Percentiles rank a stretch among this genome's conserved stretches.
phyloP scores from a whole-genome alignment of 2,329 filamentous ascomycete species.

The Alternaria postmessia region DNA sequence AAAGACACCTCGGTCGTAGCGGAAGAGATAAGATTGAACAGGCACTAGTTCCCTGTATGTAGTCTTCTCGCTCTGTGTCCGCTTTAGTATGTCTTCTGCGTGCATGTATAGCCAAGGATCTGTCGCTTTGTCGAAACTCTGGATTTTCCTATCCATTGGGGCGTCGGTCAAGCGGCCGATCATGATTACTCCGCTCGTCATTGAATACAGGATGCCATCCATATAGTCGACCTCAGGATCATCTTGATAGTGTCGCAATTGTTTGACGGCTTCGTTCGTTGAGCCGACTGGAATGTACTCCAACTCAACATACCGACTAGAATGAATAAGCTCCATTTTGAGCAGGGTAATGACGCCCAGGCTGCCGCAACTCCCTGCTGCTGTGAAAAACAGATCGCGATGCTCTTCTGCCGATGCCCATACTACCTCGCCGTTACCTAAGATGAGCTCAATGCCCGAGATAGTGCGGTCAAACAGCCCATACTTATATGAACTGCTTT shows the following conservation, averaged over 20 bases:
- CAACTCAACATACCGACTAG: conserved; percentile 66
- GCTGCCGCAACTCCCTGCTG: conserved; percentile 67
- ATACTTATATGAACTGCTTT: conserved; percentile 71
- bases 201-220: conserved; percentile 72
- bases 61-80: conserved; percentile 8
- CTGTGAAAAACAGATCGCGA: conserved; percentile 66
- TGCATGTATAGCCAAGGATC: conserved; percentile 82
- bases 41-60: conserved; percentile 54
- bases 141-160: conserved; percentile 44
- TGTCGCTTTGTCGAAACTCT: conserved; percentile 62
- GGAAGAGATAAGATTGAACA: conserved; percentile 64
- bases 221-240: conserved; percentile 67
- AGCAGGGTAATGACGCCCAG: conserved; percentile 68
- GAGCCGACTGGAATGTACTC: conserved; percentile 65
- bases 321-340: conserved; percentile 65
- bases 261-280: conserved; percentile 59
- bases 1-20: conserved; percentile 71
- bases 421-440: conserved; percentile 65
- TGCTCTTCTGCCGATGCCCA: conserved; percentile 56
- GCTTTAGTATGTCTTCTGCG: conserved; percentile 54
- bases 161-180: conserved; percentile 65
- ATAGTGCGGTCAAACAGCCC: conserved; percentile 73
- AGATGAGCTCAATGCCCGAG: conserved; percentile 68
- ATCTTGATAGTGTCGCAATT: conserved; percentile 57
- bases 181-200: conserved; percentile 65